Evolutionary conservation across 83 land plant genomes (phyloP).

Genomic region (Picea abies): DNA sequence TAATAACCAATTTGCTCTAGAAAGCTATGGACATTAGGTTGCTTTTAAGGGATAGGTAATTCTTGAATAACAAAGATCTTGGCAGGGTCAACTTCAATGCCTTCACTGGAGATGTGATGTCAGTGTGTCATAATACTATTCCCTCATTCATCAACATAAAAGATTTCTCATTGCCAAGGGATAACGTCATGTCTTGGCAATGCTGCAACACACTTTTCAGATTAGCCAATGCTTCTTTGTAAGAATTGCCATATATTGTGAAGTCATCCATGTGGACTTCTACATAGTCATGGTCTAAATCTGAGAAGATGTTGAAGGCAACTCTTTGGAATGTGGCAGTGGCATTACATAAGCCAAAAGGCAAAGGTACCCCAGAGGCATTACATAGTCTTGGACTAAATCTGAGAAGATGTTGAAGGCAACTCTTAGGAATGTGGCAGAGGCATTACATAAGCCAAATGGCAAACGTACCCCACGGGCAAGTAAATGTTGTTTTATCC

Average conservation of each 20-base stretch:
- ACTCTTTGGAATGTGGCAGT: no score
- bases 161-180: neutral
- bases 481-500: neutral
- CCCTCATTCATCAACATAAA: neutral
- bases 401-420: neutral
- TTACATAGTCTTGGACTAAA: neutral
- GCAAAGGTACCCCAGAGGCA: no score
- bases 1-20: neutral
- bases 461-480: neutral
- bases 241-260: no score
- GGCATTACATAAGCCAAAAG: no score
- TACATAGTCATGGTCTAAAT: no score
- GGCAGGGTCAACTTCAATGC: neutral
- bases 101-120: neutral
- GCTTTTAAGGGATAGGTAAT: neutral
- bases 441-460: neutral
- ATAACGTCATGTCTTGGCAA: neutral
- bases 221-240: neutral
- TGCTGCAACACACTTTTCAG: neutral
- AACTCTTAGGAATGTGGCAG: neutral
- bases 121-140: neutral
- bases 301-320: no score
- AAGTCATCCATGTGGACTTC: no score
- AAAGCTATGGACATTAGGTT: neutral
- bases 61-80: neutral